These are phyloP conservation scores for Clarireedia monteithiana DNA, from an alignment of 2,329 filamentous ascomycete species.

Conservation along the genomic window DNA sequence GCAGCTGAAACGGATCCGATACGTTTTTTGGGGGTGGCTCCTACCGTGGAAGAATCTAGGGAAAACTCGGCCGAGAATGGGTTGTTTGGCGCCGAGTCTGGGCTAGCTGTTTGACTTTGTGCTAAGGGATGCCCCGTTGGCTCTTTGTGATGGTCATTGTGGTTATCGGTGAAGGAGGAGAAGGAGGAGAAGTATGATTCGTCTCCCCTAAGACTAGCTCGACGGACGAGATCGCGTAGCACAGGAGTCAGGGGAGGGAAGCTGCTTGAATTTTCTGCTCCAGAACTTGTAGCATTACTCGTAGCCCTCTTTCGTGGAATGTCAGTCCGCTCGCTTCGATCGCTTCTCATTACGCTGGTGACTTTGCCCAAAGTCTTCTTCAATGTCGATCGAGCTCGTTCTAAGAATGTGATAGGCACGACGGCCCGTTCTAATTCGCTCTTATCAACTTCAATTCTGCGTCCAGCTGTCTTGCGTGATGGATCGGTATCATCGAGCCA, in stretches of 20 bases:
- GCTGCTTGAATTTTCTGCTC: slow-evolving; percentile 39
- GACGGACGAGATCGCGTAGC: slow-evolving; percentile 34
- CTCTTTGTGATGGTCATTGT: slow-evolving; percentile 26
- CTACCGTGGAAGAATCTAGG: slow-evolving; percentile 34
- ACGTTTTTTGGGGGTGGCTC: slow-evolving; percentile 28
- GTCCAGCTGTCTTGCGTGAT: slow-evolving; percentile 65
- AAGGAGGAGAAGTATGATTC: slow-evolving; percentile 44
- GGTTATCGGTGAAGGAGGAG: slow-evolving; percentile 28
- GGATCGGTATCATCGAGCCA: slow-evolving; percentile 98
- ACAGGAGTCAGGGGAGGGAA: slow-evolving; percentile 32
- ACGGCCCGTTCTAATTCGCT: slow-evolving; percentile 86
- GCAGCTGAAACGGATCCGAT: slow-evolving; percentile 27
- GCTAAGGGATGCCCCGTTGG: slow-evolving; percentile 64
- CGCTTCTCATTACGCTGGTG: slow-evolving; percentile 37
- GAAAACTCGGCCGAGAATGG: slow-evolving; percentile 27
- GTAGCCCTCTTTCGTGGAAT: slow-evolving; percentile 42
- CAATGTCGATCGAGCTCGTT: slow-evolving; percentile 73
- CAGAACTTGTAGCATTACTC: slow-evolving; percentile 59
- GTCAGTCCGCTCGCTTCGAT: slow-evolving; percentile 45
- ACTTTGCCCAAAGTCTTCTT: slow-evolving; percentile 59
- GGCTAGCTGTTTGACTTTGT: slow-evolving; percentile 65
- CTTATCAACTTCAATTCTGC: slow-evolving; percentile 86
- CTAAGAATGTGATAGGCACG: slow-evolving; percentile 78
- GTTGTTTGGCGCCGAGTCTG: slow-evolving; percentile 35
- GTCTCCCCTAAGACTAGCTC: slow-evolving; percentile 50